A percentile compares a stretch with the other conserved stretches of the same genome.
These are phyloP conservation scores for Didymella exigua DNA, from an alignment of 2,329 filamentous ascomycete genomes.

Conservation along the genomic window DNA sequence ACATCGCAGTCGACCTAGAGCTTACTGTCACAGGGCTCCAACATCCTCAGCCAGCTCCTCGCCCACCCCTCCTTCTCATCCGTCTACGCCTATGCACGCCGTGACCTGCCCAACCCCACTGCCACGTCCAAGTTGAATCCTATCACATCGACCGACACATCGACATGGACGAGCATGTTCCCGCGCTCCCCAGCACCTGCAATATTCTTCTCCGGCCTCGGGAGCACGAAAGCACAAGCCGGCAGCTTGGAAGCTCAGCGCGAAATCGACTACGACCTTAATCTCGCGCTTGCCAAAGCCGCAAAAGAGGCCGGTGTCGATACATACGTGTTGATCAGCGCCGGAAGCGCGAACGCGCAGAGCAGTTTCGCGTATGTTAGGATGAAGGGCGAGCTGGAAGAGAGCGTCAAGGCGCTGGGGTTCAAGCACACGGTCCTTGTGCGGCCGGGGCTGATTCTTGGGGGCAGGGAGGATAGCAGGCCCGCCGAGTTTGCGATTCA, in stretches of 20 bases:
- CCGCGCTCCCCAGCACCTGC: constrained; percentile 65
- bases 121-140: constrained; percentile 66
- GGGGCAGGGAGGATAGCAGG: constrained; percentile 67
- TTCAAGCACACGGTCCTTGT: constrained; percentile 81
- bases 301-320: constrained; percentile 74
- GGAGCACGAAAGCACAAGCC: constrained; percentile 76
- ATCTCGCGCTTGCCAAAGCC: constrained; percentile 75
- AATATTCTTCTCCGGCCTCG: constrained; percentile 77
- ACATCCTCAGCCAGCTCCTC: constrained; percentile 72
- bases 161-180: constrained; percentile 67
- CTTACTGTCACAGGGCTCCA: constrained; percentile 63
- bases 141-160: constrained; percentile 68
- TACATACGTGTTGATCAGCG: constrained; percentile 79
- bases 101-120: constrained; percentile 59
- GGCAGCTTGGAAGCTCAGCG: constrained; percentile 80
- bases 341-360: constrained; percentile 57
- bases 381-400: constrained; percentile 91
- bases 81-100: constrained; percentile 70
- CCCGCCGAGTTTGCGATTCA: constrained; percentile 63
- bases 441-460: constrained; percentile 76
- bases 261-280: constrained; percentile 87
- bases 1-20: neutral
- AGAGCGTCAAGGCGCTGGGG: constrained; percentile 70
- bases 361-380: constrained; percentile 61
- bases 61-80: constrained; percentile 58